phyloP scores from a whole-genome alignment of 2,329 filamentous ascomycete genomes.

The Claviceps paspali region DNA sequence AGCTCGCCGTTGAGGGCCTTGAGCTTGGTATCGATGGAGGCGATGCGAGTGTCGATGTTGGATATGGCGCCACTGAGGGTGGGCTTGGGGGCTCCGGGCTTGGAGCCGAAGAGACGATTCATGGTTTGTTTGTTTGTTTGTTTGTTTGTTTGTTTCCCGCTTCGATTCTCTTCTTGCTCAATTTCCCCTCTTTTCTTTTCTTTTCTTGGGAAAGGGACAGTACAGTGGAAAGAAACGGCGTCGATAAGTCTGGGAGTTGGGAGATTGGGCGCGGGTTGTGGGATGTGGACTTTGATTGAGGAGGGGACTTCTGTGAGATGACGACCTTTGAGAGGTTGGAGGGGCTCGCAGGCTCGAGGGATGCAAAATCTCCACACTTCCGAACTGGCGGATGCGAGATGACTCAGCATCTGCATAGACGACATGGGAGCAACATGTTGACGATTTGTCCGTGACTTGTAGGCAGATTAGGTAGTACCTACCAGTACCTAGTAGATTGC shows the following conservation, averaged over 20 bases:
- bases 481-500: too few relatives aligned
- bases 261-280: too few relatives aligned
- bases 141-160: neutral
- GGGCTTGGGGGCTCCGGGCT: conserved; percentile 76
- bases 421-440: neutral
- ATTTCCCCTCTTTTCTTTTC: neutral
- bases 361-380: neutral
- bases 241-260: too few relatives aligned
- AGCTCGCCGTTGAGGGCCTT: conserved; percentile 86
- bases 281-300: too few relatives aligned
- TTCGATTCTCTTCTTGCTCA: neutral
- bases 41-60: conserved; percentile 73
- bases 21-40: conserved; percentile 86
- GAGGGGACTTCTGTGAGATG: neutral
- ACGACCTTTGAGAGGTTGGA: neutral
- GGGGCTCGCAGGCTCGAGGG: too few relatives aligned
- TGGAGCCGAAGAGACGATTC: conserved; percentile 92
- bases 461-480: too few relatives aligned
- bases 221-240: too few relatives aligned
- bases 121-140: conserved; percentile 34
- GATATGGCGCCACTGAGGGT: conserved; percentile 69
- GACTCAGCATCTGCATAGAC: conserved; percentile 2
- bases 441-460: too few relatives aligned
- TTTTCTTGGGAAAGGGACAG: too few relatives aligned
- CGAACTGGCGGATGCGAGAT: neutral